phyloP scores from a whole-genome alignment of 2,329 filamentous ascomycete genomes.

The Beauveria sp. region DNA sequence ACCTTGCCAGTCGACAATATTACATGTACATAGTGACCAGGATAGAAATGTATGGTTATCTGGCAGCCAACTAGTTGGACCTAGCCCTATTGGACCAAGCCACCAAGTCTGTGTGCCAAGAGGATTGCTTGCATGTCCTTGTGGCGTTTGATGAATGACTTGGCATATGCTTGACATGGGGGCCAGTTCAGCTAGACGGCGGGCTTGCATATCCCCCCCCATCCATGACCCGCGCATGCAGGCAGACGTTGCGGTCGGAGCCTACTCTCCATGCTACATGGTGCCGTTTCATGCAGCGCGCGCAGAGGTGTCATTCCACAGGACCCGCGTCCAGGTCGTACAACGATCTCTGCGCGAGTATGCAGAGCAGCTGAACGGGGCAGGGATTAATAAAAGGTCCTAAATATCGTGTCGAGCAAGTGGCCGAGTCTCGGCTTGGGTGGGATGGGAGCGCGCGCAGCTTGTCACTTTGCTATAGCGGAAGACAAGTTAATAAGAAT shows the following conservation, averaged over 20 bases:
- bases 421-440: too few relatives aligned
- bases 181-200: background rate
- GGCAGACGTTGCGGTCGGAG: background rate
- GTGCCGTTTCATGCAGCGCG: background rate
- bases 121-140: background rate
- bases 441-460: too few relatives aligned
- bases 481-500: too few relatives aligned
- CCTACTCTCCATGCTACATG: background rate
- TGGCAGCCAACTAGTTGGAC: background rate
- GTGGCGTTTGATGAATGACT: background rate
- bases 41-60: background rate
- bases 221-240: background rate
- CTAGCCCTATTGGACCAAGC: background rate
- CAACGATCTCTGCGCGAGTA: background rate
- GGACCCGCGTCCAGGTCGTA: background rate
- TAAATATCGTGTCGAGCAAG: too few relatives aligned
- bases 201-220: background rate
- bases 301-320: background rate
- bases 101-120: background rate
- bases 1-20: background rate
- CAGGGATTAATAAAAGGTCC: too few relatives aligned
- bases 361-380: too few relatives aligned
- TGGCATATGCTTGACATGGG: background rate
- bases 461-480: too few relatives aligned
- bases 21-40: background rate